A percentile compares a stretch with the other conserved stretches of the same genome.
These are phyloP conservation scores for Thielaviopsis ethacetica DNA, from an alignment of 2,329 filamentous ascomycete species.

Conservation along the genomic window DNA sequence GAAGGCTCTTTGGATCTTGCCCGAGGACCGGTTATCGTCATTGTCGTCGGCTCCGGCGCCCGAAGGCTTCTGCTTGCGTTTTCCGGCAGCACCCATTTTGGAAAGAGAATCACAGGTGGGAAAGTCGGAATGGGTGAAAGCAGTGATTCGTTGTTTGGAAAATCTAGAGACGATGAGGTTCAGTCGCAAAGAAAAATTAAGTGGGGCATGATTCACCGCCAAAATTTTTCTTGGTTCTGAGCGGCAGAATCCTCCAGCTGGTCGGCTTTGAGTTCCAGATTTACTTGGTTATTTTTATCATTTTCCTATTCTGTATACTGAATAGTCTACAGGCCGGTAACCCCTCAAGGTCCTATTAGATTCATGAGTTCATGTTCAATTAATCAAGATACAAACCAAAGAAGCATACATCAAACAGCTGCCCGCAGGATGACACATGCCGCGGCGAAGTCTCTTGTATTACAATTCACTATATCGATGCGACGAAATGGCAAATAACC, in stretches of 20 bases:
- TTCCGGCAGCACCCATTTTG: slow-evolving; percentile 6
- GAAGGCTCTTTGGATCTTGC: slow-evolving; percentile 44
- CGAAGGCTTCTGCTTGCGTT: slow-evolving; percentile 9
- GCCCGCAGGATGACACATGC: slow-evolving; percentile 9
- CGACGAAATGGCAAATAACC: not conserved
- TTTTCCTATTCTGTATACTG: not conserved
- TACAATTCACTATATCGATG: not conserved
- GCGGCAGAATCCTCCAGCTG: slow-evolving; percentile 12
- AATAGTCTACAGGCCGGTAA: too few relatives aligned
- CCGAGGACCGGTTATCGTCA: slow-evolving; percentile 15
- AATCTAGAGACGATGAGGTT: not conserved
- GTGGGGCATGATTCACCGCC: slow-evolving; percentile 15
- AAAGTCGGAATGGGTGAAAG: not conserved
- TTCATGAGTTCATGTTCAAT: too few relatives aligned
- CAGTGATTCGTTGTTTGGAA: not conserved
- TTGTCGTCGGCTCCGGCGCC: slow-evolving; percentile 1
- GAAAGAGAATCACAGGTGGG: not conserved
- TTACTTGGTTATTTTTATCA: not conserved
- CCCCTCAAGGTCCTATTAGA: too few relatives aligned
- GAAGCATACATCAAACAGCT: not conserved
- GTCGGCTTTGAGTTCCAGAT: slow-evolving; percentile 2
- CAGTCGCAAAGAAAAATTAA: slow-evolving; percentile 11
- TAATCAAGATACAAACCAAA: too few relatives aligned
- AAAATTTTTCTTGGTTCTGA: slow-evolving; percentile 17
- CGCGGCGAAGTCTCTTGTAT: slow-evolving; percentile 11